Percentiles rank a stretch among this genome's conserved stretches.
These are phyloP conservation scores for Ramaria rubella DNA, from an alignment of 768 basidiomycete genomes.

Conservation along the genomic window DNA sequence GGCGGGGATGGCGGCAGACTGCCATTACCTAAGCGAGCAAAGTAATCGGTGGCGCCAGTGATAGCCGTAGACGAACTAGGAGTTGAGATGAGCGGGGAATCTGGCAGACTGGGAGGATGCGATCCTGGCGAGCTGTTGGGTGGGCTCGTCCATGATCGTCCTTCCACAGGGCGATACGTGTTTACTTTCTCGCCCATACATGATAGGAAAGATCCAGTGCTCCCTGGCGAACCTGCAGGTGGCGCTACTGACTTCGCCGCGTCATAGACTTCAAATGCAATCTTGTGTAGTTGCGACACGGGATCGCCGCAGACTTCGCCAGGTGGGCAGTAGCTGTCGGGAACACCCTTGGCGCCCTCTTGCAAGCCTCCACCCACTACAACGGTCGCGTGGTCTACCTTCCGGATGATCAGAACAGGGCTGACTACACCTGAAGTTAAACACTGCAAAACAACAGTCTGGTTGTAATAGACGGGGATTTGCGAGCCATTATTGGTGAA, in stretches of 20 bases:
- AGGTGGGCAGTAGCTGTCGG: constrained; percentile 73
- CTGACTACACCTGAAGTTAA: constrained; percentile 90
- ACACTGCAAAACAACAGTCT: constrained; percentile 92
- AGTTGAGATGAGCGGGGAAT: constrained; percentile 64
- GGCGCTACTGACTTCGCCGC: constrained; percentile 52
- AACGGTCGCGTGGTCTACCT: constrained; percentile 84
- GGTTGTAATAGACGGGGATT: constrained; percentile 93
- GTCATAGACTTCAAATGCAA: constrained; percentile 89
- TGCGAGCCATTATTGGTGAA: constrained; percentile 78
- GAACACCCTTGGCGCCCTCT: constrained; percentile 79
- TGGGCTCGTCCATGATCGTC: constrained; percentile 66
- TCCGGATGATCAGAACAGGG: constrained; percentile 88
- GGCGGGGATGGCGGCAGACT: constrained; percentile 68
- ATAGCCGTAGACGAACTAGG: constrained; percentile 35
- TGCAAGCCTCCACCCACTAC: constrained; percentile 88
- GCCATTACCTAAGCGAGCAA: constrained; percentile 43
- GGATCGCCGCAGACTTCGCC: constrained; percentile 92
- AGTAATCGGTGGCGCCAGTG: constrained; percentile 53
- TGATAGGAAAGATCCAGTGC: constrained; percentile 76
- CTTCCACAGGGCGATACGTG: constrained; percentile 79
- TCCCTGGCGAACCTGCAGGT: constrained; percentile 71
- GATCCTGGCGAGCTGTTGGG: constrained; percentile 31
- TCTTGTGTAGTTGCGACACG: constrained; percentile 93
- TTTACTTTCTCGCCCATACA: constrained; percentile 94
- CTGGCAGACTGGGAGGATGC: constrained; percentile 55